Conservation (phyloP, 768 basidiomycete species). For the Tulasnella sp. region DNA sequence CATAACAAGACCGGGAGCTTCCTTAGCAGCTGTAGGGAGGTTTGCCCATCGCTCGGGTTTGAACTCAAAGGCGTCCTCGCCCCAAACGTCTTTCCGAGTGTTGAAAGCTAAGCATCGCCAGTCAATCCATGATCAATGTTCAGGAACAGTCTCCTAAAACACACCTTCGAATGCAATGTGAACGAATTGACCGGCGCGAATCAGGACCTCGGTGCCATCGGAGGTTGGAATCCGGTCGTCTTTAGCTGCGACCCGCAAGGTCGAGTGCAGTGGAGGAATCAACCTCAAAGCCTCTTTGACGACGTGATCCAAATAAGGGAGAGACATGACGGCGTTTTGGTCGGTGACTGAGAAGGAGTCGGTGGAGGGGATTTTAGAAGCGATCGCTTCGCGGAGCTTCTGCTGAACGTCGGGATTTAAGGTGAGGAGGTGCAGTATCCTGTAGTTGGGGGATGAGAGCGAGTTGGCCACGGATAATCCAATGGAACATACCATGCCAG, state of each 20-base stretch:
- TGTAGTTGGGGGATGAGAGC: not conserved
- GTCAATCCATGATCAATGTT: not conserved
- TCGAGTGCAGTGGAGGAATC: conserved; percentile 51
- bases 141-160: not conserved
- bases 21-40: conserved; percentile 59
- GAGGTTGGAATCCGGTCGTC: conserved; percentile 28
- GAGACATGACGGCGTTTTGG: conserved; percentile 28
- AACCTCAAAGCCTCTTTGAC: conserved; percentile 72
- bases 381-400: conserved; percentile 63
- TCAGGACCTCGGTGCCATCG: conserved; percentile 70
- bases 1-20: conserved; percentile 48
- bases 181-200: conserved; percentile 72
- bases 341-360: not conserved
- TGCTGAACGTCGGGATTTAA: conserved; percentile 62
- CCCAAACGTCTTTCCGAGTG: conserved; percentile 51
- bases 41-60: conserved; percentile 73
- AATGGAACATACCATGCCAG: conserved; percentile 59
- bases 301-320: conserved; percentile 74
- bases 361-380: conserved; percentile 37
- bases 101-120: conserved; percentile 51
- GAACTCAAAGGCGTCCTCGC: conserved; percentile 23
- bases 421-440: conserved; percentile 63
- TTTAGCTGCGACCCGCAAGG: conserved; percentile 18
- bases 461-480: not conserved
- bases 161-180: conserved; percentile 64